phyloP scores from a whole-genome alignment of 768 basidiomycete genomes.

The Rhizopogon roseolus region DNA sequence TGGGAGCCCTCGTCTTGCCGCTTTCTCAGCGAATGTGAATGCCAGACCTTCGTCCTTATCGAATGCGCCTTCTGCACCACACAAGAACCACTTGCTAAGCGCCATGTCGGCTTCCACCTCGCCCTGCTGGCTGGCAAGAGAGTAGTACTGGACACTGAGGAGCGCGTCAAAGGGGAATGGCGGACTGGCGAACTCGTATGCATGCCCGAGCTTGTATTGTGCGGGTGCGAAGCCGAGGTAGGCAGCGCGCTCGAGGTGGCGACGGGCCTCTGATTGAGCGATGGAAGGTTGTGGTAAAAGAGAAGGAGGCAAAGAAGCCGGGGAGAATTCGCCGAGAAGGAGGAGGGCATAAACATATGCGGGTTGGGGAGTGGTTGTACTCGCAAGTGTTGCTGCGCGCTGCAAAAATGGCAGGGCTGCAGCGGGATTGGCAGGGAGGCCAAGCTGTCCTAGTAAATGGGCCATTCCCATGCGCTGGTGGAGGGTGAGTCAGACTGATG shows the following conservation, averaged over 20 bases:
- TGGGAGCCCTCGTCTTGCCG: constrained; percentile 66
- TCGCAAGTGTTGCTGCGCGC: constrained; percentile 71
- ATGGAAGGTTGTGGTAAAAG: constrained; percentile 45
- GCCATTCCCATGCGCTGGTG: constrained; percentile 89
- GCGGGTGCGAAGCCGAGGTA: constrained; percentile 81
- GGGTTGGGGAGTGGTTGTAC: constrained; percentile 77
- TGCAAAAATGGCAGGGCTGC: constrained; percentile 69
- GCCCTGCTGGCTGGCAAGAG: constrained; percentile 74
- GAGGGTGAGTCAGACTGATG: constrained; percentile 9
- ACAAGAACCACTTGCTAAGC: constrained; percentile 94
- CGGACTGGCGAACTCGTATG: constrained; percentile 86
- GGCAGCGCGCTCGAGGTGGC: constrained; percentile 79
- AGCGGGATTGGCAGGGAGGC: constrained; percentile 46
- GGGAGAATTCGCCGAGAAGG: constrained; percentile 79
- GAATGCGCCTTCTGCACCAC: constrained; percentile 72
- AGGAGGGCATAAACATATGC: constrained; percentile 88
- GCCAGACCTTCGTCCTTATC: constrained; percentile 87
- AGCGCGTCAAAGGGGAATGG: constrained; percentile 87
- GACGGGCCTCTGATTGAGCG: constrained; percentile 55
- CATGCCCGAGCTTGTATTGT: constrained; percentile 90
- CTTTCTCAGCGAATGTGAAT: constrained; percentile 86
- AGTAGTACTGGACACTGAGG: constrained; percentile 88
- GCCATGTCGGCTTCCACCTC: constrained; percentile 97
- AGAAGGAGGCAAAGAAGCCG: constrained; percentile 46
- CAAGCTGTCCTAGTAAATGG: constrained; percentile 82